A percentile compares a stretch with the other conserved stretches of the same genome.
Evolutionary conservation across 208 protist genomes (phyloP).

Genomic region (Acanthamoeba sp.): DNA sequence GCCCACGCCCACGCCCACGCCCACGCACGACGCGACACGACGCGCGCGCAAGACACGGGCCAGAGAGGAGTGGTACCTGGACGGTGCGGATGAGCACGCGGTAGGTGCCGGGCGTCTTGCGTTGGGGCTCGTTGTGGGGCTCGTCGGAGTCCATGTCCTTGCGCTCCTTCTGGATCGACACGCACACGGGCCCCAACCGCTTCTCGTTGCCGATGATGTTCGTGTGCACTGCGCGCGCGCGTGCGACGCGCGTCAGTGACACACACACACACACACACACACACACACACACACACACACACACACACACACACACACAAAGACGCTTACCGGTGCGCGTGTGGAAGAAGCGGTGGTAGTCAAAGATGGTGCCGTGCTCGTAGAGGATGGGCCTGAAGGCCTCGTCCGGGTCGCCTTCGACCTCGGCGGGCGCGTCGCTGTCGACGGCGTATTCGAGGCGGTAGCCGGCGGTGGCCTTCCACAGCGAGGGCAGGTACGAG

Average conservation of each 20-base stretch:
- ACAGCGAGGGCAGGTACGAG: background rate
- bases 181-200: background rate
- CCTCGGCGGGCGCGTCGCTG: background rate
- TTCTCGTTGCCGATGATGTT: constrained; percentile 58
- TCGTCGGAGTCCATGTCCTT: background rate
- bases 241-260: background rate
- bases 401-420: background rate
- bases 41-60: background rate
- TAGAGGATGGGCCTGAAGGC: background rate
- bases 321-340: background rate
- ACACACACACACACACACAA: background rate
- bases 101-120: constrained; percentile 2
- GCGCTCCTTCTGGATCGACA: constrained; percentile 52
- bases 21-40: background rate
- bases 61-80: background rate
- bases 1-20: too few relatives aligned
- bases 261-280: too few relatives aligned
- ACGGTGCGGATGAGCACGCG: constrained; percentile 34
- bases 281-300: too few relatives aligned
- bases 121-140: background rate
- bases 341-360: constrained; percentile 42
- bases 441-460: constrained; percentile 10
- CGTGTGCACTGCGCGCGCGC: constrained; percentile 8
- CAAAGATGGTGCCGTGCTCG: constrained; percentile 42
- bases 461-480: background rate